Conservation (phyloP, 2,329 filamentous ascomycete genomes). For the Stagonosporopsis vannaccii region DNA sequence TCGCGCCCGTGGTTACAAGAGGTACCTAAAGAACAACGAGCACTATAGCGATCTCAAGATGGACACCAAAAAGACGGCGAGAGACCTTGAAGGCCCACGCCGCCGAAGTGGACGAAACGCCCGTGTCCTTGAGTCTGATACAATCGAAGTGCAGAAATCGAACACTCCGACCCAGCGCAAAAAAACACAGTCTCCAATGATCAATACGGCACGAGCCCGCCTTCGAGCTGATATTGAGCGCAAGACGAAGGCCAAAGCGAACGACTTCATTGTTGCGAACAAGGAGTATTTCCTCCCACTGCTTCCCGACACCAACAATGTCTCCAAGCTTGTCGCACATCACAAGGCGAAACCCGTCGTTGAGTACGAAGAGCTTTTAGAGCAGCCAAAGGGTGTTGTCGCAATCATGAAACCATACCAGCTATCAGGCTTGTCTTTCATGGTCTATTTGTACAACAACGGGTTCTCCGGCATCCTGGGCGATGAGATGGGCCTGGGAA, state of each 20-base stretch:
- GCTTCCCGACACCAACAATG: constrained; percentile 54
- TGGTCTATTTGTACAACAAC: constrained; percentile 99
- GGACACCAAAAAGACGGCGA: constrained; percentile 36
- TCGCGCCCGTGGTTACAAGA: constrained; percentile 21
- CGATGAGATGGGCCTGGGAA: constrained; percentile 99
- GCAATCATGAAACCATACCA: constrained; percentile 90
- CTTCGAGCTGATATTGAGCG: constrained; percentile 53
- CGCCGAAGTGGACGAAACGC: constrained; percentile 35
- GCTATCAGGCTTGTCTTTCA: constrained; percentile 96
- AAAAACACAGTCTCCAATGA: constrained; percentile 28
- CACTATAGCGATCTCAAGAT: constrained; percentile 41
- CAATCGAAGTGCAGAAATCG: constrained; percentile 20
- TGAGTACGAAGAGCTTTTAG: constrained; percentile 51
- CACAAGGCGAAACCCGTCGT: constrained; percentile 37
- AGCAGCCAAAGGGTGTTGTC: constrained; percentile 56
- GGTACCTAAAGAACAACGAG: constrained; percentile 15
- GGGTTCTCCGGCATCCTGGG: constrained; percentile 98
- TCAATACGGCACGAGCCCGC: constrained; percentile 50
- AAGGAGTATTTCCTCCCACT: constrained; percentile 57
- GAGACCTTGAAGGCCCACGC: constrained; percentile 22
- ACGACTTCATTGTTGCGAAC: constrained; percentile 56
- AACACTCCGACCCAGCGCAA: constrained; percentile 17
- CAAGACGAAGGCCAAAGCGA: constrained; percentile 53
- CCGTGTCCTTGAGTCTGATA: constrained; percentile 44
- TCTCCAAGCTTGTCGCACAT: constrained; percentile 48